phyloP scores from a whole-genome alignment of 2,329 filamentous ascomycete species.

The Escovopsis sp. region DNA sequence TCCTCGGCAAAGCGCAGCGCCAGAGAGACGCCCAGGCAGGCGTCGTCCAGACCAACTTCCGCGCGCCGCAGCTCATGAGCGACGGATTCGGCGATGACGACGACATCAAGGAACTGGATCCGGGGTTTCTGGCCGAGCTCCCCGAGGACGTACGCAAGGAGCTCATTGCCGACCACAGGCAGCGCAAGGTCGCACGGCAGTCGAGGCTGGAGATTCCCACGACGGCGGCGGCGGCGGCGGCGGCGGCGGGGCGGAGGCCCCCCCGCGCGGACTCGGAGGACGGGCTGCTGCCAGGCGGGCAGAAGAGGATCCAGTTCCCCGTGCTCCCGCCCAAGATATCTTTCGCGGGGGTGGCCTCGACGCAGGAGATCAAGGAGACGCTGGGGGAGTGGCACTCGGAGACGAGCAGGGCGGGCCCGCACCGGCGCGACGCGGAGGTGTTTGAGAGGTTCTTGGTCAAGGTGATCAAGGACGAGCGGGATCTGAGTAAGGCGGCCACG shows the following conservation, averaged over 20 bases:
- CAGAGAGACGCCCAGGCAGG: constrained; percentile 41
- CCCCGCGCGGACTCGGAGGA: constrained; percentile 11
- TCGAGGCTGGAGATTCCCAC: constrained; percentile 30
- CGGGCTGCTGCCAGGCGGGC: constrained; percentile 17
- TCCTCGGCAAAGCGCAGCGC: constrained; percentile 32
- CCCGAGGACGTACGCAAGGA: constrained; percentile 70
- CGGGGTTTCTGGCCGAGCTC: constrained; percentile 65
- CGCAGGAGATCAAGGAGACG: constrained; percentile 55
- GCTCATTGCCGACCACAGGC: constrained; percentile 56
- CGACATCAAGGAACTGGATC: constrained; percentile 40
- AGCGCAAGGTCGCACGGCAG: constrained; percentile 41
- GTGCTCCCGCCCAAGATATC: constrained; percentile 28
- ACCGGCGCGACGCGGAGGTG: constrained; percentile 61
- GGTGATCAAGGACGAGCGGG: constrained; percentile 61
- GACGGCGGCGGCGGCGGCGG: neutral
- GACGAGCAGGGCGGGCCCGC: constrained; percentile 62
- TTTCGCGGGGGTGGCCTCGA: constrained; percentile 30
- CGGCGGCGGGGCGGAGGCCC: constrained; percentile 6
- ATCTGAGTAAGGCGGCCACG: constrained; percentile 60
- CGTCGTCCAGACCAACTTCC: constrained; percentile 62
- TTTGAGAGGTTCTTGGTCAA: constrained; percentile 56
- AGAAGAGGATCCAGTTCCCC: constrained; percentile 32
- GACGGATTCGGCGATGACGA: constrained; percentile 14
- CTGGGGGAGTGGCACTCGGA: constrained; percentile 62
- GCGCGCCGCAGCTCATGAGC: constrained; percentile 24